A percentile compares a stretch with the other conserved stretches of the same genome.
phyloP scores from a whole-genome alignment of 1,284 basidiomycete genomes.

The Heimioporus punctisporus region DNA sequence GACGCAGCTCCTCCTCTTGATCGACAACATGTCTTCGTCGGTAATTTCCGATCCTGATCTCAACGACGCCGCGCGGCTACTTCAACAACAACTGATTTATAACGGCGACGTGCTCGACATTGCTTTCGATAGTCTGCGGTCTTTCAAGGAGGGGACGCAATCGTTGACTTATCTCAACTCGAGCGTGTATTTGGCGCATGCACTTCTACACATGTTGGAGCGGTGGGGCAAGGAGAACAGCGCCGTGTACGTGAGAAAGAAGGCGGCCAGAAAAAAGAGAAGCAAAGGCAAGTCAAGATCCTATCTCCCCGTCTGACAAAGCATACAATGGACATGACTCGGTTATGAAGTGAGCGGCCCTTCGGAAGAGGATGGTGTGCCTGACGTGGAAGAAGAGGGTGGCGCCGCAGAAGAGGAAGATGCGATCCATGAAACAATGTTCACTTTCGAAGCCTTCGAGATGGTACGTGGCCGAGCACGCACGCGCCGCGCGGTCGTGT shows the following conservation, averaged over 20 bases:
- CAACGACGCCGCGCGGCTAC: slow-evolving; percentile 72
- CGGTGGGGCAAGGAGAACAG: slow-evolving; percentile 75
- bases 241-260: slow-evolving; percentile 79
- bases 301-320: slow-evolving; percentile 12
- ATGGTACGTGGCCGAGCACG: slow-evolving; percentile 54
- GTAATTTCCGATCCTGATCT: slow-evolving; percentile 51
- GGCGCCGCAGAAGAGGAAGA: slow-evolving; percentile 62
- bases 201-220: slow-evolving; percentile 86
- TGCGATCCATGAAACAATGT: slow-evolving; percentile 79
- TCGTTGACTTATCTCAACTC: slow-evolving; percentile 81
- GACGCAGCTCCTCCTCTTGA: slow-evolving; percentile 84
- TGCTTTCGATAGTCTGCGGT: slow-evolving; percentile 72
- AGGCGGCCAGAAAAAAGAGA: slow-evolving; percentile 53
- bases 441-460: slow-evolving; percentile 90
- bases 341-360: slow-evolving; percentile 35
- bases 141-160: slow-evolving; percentile 77
- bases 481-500: slow-evolving; percentile 13
- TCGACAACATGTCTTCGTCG: slow-evolving; percentile 64
- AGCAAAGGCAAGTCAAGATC: slow-evolving; percentile 42
- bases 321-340: slow-evolving; percentile 14
- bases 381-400: slow-evolving; percentile 68
- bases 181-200: slow-evolving; percentile 81
- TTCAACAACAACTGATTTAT: slow-evolving; percentile 92
- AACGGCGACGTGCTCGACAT: slow-evolving; percentile 93
- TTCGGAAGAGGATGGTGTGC: slow-evolving; percentile 59